Evolutionary conservation across 257 asterid species (phyloP), one percentile per base, ranked within the genome.

Genomic region (Solanum ahanhuiri): DNA sequence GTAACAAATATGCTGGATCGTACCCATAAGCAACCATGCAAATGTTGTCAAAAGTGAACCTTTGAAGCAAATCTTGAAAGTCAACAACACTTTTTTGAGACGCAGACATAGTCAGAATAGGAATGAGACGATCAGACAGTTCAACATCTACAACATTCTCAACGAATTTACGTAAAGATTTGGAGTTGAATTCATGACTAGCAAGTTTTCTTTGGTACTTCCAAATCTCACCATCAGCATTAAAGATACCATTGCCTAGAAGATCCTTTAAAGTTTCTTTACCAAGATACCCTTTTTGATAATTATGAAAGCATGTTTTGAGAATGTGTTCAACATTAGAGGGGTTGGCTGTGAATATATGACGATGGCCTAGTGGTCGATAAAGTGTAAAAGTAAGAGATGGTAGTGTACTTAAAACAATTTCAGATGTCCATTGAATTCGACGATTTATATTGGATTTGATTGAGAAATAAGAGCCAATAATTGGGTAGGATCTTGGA

Each of bases 171-270:
- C 93, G 87, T 7, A 93, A 93, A 1, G 97, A 92, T 2, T 67
- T 89, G 0, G 95, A 91, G 89, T 87, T 93, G 89, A 94, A 94
- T 30, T 94, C 93, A 69, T 92, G 96, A 86, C 93, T 91, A 17
- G 98, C 87, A 17, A 93, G 82, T 83, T 94, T 91, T n/a, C 98
- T 67, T 31, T 91, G 94, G 67, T 89, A 89, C 79, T 92, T 94
- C 98, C 98, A 94, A 12, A 43, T 88, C 0, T 87, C 88, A 0
- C 95, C 98, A 45, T 93, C 95, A 28, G 91, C 85, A 63, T 94
- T 94, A 91, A 94, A 92, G 3, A 94, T 92, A 5, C 98, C 92
- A 69, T 92, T 91, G 3, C 97, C 98, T 41, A 94, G 92, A 23
- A 94, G 92, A 67, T 94, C 95, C 0, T 72, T 10, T 20, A 91